Evolutionary conservation across 2,329 filamentous ascomycete species (phyloP), one percentile per base, ranked within the genome.

Genomic region (Claviceps spartinae): DNA sequence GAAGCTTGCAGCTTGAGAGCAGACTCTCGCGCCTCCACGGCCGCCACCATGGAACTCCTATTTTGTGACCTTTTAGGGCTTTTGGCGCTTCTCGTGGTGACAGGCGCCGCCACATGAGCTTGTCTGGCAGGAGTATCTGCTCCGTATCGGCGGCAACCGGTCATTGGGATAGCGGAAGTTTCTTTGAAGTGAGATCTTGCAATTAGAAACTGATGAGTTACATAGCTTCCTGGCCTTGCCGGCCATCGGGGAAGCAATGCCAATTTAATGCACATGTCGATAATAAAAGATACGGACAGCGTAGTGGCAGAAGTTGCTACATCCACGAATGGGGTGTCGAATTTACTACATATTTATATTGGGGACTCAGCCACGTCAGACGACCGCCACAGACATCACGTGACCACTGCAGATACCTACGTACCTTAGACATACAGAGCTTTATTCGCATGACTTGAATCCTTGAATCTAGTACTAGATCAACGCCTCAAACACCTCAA

Each of bases 21-120:
- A 2, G 58, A 53, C 11, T 60, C 60, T 14, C 59, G 59, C 6
- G 49, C 55, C 24, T 62, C 59, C 8, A 59, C 60, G 4, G 54
- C 51, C 20, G 56, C 55, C 22, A 44, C 4, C 13, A 9, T 30
- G 14, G 22, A 26, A 11, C 2, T 8, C 26, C 37, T 20, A 4
- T 34, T 18, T 26, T 9, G 30, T 30, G 37, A 24, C n/a, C 30
- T 34, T 3, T 16, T 18, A n/a, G 43, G 26, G 48, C 48, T 47
- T 36, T 40, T 40, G n/a, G 37, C 18, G 18, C 16, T 47, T 22
- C 43, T 48, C 8, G 18, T 34, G 16, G n/a, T 13, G 30, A 11
- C 5, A 6, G 14, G 13, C 22, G 22, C 22, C 14, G 47, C 18
- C 20, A 13, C 11, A 18, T 24, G 30, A 16, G 9, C 24, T 44